These are phyloP conservation scores for Xylaria sp. DNA, from an alignment of 2,329 filamentous ascomycete species.

Conservation along the genomic window DNA sequence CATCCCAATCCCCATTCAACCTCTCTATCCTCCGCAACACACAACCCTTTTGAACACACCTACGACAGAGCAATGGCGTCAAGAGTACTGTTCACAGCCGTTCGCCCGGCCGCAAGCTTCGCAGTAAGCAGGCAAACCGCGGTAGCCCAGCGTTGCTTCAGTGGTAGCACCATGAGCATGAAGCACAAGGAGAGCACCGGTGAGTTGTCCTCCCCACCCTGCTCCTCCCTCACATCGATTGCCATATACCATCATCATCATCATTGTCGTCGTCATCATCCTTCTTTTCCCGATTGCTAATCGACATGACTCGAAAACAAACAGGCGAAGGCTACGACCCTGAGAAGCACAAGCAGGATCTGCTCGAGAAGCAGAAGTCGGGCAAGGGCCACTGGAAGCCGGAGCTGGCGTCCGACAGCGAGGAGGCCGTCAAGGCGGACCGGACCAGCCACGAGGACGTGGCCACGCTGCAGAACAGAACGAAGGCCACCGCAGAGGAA, in stretches of 20 bases:
- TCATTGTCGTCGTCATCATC: neutral
- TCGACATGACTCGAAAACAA: conserved; percentile 40
- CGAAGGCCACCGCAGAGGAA: conserved; percentile 64
- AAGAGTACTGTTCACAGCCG: conserved; percentile 43
- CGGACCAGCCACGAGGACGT: conserved; percentile 58
- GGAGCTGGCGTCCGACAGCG: conserved; percentile 80
- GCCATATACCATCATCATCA: neutral
- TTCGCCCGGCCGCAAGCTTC: conserved; percentile 43
- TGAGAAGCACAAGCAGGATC: conserved; percentile 70
- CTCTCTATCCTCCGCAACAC: conserved; percentile 1
- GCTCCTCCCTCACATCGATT: no score
- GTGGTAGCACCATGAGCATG: conserved; percentile 40
- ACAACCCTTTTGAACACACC: conserved; percentile 3
- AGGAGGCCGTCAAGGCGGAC: conserved; percentile 80
- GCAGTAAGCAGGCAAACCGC: conserved; percentile 44
- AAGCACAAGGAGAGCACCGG: conserved; percentile 47
- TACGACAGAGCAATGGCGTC: conserved; percentile 46
- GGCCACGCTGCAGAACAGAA: conserved; percentile 66
- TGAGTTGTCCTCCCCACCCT: conserved; percentile 30
- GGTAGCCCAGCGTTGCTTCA: conserved; percentile 42
- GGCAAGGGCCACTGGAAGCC: conserved; percentile 81
- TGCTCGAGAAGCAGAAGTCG: conserved; percentile 72
- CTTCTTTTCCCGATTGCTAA: conserved; percentile 37
- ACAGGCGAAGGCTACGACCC: conserved; percentile 56
- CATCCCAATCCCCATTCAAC: neutral